phyloP scores from a whole-genome alignment of 345 rosid species.

The Hibiscus syriacus region DNA sequence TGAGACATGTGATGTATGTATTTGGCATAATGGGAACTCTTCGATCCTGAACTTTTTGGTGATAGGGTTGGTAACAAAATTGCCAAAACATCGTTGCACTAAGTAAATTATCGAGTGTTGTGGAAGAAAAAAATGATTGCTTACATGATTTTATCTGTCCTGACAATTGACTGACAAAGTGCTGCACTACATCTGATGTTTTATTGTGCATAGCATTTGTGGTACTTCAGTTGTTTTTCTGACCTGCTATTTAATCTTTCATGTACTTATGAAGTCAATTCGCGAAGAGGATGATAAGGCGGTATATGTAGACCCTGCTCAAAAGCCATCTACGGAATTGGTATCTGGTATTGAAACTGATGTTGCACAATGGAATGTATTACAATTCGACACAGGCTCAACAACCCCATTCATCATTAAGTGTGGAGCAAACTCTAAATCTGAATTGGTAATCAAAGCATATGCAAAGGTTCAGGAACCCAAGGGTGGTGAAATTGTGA shows the following conservation, averaged over 20 bases:
- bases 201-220: background rate
- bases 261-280: constrained; percentile 42
- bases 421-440: constrained; percentile 86
- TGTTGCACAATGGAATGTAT: constrained; percentile 94
- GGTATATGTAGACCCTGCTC: constrained; percentile 27
- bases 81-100: background rate
- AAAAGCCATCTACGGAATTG: constrained; percentile 42
- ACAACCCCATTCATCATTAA: constrained; percentile 82
- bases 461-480: constrained; percentile 84
- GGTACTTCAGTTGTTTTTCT: background rate
- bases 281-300: constrained; percentile 63
- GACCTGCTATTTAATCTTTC: background rate
- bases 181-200: background rate
- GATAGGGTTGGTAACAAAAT: background rate
- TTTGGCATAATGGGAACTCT: background rate
- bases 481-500: constrained; percentile 82
- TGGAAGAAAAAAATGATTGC: background rate
- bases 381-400: constrained; percentile 92
- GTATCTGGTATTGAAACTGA: constrained; percentile 62
- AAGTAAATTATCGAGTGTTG: background rate
- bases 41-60: background rate
- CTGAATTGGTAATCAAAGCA: constrained; percentile 91
- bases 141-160: background rate
- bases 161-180: background rate
- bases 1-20: background rate